These are phyloP conservation scores for Trametes elegans DNA, from an alignment of 768 basidiomycete species.

Conservation along the genomic window DNA sequence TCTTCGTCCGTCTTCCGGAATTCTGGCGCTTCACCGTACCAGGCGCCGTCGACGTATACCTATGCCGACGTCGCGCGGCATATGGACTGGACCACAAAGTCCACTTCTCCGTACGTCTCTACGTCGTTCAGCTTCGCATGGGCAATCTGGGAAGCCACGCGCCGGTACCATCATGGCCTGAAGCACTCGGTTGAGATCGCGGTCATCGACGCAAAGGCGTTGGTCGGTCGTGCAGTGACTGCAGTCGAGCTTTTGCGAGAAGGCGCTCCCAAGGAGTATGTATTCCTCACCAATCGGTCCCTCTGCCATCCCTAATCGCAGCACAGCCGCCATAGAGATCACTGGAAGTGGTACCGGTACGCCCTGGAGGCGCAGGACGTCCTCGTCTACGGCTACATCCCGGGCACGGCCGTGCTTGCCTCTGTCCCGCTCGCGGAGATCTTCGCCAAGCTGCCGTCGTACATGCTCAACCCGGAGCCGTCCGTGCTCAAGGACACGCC, in stretches of 20 bases:
- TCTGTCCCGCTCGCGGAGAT: conserved; percentile 68
- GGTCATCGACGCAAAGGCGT: conserved; percentile 65
- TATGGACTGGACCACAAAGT: conserved; percentile 77
- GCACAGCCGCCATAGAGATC: conserved; percentile 55
- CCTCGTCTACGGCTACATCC: conserved; percentile 67
- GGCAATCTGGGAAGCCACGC: conserved; percentile 79
- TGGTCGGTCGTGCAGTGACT: conserved; percentile 58
- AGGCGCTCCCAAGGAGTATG: conserved; percentile 55
- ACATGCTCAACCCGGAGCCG: conserved; percentile 48
- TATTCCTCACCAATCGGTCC: not conserved
- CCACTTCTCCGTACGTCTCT: conserved; percentile 67
- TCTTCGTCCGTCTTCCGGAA: conserved; percentile 22
- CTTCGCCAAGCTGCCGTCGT: conserved; percentile 68
- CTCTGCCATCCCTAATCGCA: not conserved
- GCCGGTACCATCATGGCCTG: conserved; percentile 67
- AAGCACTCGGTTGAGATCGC: conserved; percentile 81
- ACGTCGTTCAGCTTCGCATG: conserved; percentile 80
- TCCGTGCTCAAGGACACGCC: conserved; percentile 33
- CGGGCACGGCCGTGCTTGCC: conserved; percentile 60
- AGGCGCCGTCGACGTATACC: conserved; percentile 33
- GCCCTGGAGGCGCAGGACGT: conserved; percentile 76
- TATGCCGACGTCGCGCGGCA: conserved; percentile 67
- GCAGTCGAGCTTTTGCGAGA: conserved; percentile 62
- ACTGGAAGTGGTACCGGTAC: conserved; percentile 77
- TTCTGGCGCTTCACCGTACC: conserved; percentile 25